A percentile compares a stretch with the other conserved stretches of the same genome.
These are phyloP conservation scores for Penicillium malachiteum DNA, from an alignment of 495 filamentous ascomycete genomes.

Conservation along the genomic window DNA sequence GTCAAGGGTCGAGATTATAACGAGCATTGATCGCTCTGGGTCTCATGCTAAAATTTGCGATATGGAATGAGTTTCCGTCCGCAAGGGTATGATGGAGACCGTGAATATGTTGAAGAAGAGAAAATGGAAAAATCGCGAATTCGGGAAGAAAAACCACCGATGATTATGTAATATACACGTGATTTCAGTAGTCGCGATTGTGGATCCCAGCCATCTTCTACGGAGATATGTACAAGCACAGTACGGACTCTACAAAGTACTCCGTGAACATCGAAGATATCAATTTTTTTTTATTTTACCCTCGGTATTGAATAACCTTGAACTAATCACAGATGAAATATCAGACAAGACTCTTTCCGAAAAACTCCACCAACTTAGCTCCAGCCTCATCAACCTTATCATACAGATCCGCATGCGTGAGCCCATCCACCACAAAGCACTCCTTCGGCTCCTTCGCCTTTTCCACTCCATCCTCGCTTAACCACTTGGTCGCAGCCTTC, in stretches of 20 bases:
- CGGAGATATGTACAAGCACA: too few relatives aligned
- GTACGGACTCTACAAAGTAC: too few relatives aligned
- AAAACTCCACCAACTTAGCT: background rate
- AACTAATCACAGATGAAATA: background rate
- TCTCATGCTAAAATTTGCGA: constrained; percentile 41
- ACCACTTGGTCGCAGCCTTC: too few relatives aligned
- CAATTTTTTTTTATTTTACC: too few relatives aligned
- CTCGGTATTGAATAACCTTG: too few relatives aligned
- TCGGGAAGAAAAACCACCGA: constrained; percentile 8
- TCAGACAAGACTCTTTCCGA: background rate
- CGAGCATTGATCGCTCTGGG: constrained; percentile 47
- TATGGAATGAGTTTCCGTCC: constrained; percentile 20
- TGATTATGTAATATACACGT: too few relatives aligned
- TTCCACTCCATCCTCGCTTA: too few relatives aligned
- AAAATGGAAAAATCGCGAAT: constrained; percentile 14
- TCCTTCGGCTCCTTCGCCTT: too few relatives aligned
- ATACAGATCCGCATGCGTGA: background rate
- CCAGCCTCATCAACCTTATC: background rate
- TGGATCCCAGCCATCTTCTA: too few relatives aligned
- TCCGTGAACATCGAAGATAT: too few relatives aligned
- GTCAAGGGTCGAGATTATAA: constrained; percentile 50
- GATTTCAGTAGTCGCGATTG: too few relatives aligned
- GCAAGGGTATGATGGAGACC: constrained; percentile 49
- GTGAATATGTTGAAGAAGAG: constrained; percentile 28
- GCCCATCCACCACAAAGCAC: too few relatives aligned